Evolutionary conservation across 257 asterid genomes (phyloP).

Genomic region (Cruciata laevipes): DNA sequence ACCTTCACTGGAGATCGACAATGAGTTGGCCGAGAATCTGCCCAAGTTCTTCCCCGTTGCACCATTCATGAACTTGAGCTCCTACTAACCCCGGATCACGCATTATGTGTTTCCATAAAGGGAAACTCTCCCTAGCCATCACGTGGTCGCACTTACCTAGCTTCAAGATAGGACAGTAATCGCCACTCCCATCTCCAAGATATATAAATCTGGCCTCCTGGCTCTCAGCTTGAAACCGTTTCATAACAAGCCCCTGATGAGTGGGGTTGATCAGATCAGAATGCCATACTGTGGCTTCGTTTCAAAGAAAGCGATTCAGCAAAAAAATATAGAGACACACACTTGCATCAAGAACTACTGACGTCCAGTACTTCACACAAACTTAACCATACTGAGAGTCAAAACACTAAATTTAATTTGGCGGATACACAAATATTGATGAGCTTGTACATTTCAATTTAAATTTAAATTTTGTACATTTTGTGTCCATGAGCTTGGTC

Average conservation of each 20-base stretch:
- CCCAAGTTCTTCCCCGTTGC: constrained; percentile 56
- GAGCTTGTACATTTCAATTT: no score
- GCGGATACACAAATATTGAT: neutral
- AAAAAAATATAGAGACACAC: neutral
- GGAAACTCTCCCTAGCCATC: constrained; percentile 57
- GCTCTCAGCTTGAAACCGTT: constrained; percentile 33
- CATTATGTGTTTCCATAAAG: constrained; percentile 37
- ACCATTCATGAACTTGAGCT: constrained; percentile 64
- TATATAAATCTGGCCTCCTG: constrained; percentile 41
- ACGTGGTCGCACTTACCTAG: constrained; percentile 50
- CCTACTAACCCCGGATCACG: constrained; percentile 37
- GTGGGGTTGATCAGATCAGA: neutral
- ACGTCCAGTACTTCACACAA: no score
- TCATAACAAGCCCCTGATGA: constrained; percentile 51
- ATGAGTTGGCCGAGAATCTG: constrained; percentile 41
- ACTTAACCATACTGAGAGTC: no score
- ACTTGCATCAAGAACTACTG: neutral
- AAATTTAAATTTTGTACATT: no score
- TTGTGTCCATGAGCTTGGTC: neutral
- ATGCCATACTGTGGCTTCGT: neutral
- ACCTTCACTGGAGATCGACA: constrained; percentile 16
- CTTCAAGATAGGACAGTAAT: constrained; percentile 73
- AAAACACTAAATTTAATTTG: neutral
- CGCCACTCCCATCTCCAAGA: constrained; percentile 72
- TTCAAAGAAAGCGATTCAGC: neutral